Base-by-base conservation (phyloP, 179 eudicot genomes). In the Silene noctiflora region DNA sequence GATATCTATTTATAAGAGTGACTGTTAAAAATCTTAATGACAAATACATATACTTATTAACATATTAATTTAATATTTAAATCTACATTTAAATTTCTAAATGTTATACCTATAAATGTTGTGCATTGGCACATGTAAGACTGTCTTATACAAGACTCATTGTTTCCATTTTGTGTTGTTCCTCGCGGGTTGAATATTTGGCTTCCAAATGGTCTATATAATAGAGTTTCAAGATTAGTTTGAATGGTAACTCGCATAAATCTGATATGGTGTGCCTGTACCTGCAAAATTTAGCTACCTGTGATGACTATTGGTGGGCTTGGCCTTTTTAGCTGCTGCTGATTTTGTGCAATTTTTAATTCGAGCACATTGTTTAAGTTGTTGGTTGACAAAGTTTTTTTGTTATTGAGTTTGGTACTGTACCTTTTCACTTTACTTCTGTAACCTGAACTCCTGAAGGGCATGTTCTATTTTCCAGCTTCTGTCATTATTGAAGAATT, bases 401-500 rank as follows among this genome's bases (percentile, higher is more conserved):
- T 27, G 8, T 62, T 24, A 19, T 70, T 13, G 12, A 51, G 48
- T 51, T 70, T 29, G 19, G 9, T 72, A 33, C 35, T 11, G 3
- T 33, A 51, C 58, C 2, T 14, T 12, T 51, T 51, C 31, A 19
- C 17, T 25, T 67, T 42, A 12, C 1, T 48, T 14, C 65, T 61
- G 8, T 48, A 25, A 27, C 62, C 75, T 78, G 66, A 81, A 56
- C n/a, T n/a, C n/a, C n/a, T n/a, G n/a, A n/a, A n/a, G 46, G 16
- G 19, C 60, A 20, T 35, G 61, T 35, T 71, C 12, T 62, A 14
- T 86, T 81, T 81, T 80, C 70, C 96, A 96, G 98, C 98, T 81
- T 86, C 97, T 75, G 85, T 90, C 75, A 81, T 89, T 29, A 67
- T 91, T 84, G 98, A 96, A 82, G 99, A 93, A 81, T 93, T 96